These are phyloP conservation scores for Phytophthora ramorum DNA, from an alignment of 352 stramenopile genomes.

Conservation along the genomic window DNA sequence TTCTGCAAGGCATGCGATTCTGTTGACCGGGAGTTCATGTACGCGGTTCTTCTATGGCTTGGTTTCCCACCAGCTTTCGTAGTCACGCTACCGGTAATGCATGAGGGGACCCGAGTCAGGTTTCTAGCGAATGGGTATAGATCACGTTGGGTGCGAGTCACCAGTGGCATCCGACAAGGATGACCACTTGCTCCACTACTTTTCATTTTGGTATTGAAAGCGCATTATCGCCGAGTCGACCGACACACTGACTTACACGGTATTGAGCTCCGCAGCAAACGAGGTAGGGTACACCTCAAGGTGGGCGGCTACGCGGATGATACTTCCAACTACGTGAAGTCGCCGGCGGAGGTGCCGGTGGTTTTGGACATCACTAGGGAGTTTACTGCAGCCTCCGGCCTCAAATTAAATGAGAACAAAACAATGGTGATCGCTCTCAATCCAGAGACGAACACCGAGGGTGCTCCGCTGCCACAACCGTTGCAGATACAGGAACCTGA, in stretches of 20 bases:
- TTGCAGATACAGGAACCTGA: no score
- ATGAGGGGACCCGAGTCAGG: not conserved
- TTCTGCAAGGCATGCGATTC: slow-evolving; percentile 19
- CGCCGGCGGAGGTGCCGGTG: no score
- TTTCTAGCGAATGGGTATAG: not conserved
- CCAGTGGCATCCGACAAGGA: slow-evolving; percentile 11
- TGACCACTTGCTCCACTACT: slow-evolving; percentile 5
- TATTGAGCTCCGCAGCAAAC: not conserved
- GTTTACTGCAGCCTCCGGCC: no score
- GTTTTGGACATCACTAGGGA: no score
- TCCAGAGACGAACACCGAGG: no score
- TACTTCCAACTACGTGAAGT: no score
- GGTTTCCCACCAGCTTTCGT: not conserved
- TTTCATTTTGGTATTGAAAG: slow-evolving; percentile 8
- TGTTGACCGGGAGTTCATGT: not conserved
- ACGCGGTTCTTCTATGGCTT: not conserved
- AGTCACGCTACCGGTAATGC: not conserved
- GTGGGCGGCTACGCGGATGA: no score
- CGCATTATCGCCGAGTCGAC: slow-evolving; percentile 1
- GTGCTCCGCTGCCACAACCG: no score
- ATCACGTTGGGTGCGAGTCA: not conserved
- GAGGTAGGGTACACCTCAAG: no score
- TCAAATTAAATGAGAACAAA: no score
- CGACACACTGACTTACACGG: not conserved
- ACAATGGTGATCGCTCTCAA: no score